Base-by-base conservation (phyloP, 2,329 filamentous ascomycete genomes). In the Xylariales sp. region DNA sequence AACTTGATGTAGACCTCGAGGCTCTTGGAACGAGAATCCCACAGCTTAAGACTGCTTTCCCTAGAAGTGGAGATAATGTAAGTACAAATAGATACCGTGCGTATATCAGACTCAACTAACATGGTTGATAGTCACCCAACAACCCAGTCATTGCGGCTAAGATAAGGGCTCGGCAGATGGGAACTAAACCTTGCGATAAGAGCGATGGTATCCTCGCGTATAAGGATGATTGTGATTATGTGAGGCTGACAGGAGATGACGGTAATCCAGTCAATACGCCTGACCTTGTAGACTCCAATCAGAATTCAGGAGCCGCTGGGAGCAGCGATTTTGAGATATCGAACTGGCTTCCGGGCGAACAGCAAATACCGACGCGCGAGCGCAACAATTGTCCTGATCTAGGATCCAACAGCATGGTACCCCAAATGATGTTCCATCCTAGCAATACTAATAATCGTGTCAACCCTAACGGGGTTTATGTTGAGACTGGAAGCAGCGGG, bases 1-100 rank as follows among this genome's bases (percentile, higher is more conserved):
- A 97, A 60, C 71, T 97, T 4, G 89, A 97, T 51, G 84, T 96
- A 12, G 93, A 98, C 56, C 74, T 97, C 4, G 87, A 94, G 59
- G 82, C 80, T 9, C 71, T 88, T 19, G 80, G 81, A 10, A 63
- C 80, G 47, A 72, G 74, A 51, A 80, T 78, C 49, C 78, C 73
- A 7, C 78, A 74, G 46, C 67, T 81, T 15, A 73, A 68, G 49
- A 61, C 69, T 19, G 71, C 72, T 1, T 79, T 80, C 36, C 67
- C 74, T n/a, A 70, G 74, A 34, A 70, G 67, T 41, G 65, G 56
- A 19, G 71, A 77, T 33, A 72, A 64, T 31, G 74, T 78, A 65
- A 53, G 74, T 70, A 3, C 34, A 27, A 27, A n/a, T 8, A 27
- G 8, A 8, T 6, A n/a, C 15, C 6, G 9, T 20, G 10, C 10